Evolutionary conservation across 345 rosid genomes (phyloP), one percentile per base, ranked within the genome.

Genomic region (Aethionema arabicum): DNA sequence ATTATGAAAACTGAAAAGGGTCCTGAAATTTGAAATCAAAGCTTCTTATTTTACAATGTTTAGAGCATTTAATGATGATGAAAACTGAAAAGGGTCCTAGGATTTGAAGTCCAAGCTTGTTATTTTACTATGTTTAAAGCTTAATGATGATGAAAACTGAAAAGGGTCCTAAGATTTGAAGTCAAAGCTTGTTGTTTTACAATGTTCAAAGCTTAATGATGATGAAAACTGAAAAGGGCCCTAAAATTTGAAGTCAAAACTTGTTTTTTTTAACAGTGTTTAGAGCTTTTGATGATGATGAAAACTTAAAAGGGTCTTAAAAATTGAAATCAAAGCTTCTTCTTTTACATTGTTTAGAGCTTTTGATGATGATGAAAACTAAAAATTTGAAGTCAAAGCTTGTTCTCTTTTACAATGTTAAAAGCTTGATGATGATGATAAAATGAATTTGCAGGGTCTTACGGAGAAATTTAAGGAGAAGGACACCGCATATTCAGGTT

Each of bases 401-500:
- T n/a, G n/a, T n/a, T n/a, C n/a, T n/a, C n/a, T n/a, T n/a, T n/a
- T n/a, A n/a, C n/a, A n/a, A n/a, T n/a, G n/a, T n/a, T n/a, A n/a
- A n/a, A n/a, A n/a, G n/a, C n/a, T n/a, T 32, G 52, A n/a, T 21
- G 27, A 21, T 21, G 27, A 21, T 46, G 67, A 16, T 69, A 11
- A 38, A 41, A n/a, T 54, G 13, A 4, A 45, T 12, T 27, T 50
- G 67, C 85, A 91, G 96, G 96, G 98, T 16, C 72, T 91, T 27
- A 86, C 98, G 0, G 95, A 88, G 77, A 91, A 88, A 62, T 91
- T 91, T 58, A 85, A 81, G 75, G 98, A 86, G 75, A 86, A 69
- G 68, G 96, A 88, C 68, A 41, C 59, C 6, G 10, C 68, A 3
- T 83, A 74, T 70, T 71, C 90, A 0, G 91, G 98, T 5, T 72